Evolutionary conservation across 1,284 basidiomycete genomes (phyloP), one percentile per base, ranked within the genome.

Genomic region (Entoloma clypeatum): DNA sequence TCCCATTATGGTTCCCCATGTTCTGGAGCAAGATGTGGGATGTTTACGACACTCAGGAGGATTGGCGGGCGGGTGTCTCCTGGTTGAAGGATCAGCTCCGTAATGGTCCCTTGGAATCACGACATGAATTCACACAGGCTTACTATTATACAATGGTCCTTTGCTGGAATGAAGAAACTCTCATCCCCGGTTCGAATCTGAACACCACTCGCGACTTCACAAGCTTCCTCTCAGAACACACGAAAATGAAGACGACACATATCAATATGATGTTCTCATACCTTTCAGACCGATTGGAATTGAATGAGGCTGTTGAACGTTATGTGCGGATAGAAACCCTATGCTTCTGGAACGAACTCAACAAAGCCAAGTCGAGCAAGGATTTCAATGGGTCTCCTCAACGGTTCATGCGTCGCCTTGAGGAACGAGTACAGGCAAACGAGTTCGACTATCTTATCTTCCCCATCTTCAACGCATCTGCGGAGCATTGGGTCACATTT

Each of bases 261-360:
- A 33, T 45, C 25, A 36, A 45, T 33, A 45, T 45, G 39, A 45
- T 45, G 44, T 41, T 45, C 35, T n/a, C 17, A 22, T 32, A 45
- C 13, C 29, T 45, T 1, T 41, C 34, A 4, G 44, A 45, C 4
- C 29, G 34, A 6, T 22, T 30, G 4, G 44, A 45, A 22, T 5
- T 24, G 10, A 34, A 45, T 23, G 9, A 13, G 3, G 23, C 13
- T 6, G 9, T 41, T 5, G 44, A 45, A 14, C 11, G 16, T 8
- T 26, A 41, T n/a, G 39, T 45, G 6, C 41, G 41, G 7, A 41
- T 45, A 11, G 35, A 45, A 21, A 45, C 33, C 10, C 29, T 45
- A 18, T 23, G 30, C 11, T 45, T 45, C 21, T 41, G 41, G 28
- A 28, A 42, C 17, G 34, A 45, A 8, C 41, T 45, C 18, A 33